Evolutionary conservation across 1,284 basidiomycete genomes (phyloP).

Genomic region (Boletus semigastroideus): DNA sequence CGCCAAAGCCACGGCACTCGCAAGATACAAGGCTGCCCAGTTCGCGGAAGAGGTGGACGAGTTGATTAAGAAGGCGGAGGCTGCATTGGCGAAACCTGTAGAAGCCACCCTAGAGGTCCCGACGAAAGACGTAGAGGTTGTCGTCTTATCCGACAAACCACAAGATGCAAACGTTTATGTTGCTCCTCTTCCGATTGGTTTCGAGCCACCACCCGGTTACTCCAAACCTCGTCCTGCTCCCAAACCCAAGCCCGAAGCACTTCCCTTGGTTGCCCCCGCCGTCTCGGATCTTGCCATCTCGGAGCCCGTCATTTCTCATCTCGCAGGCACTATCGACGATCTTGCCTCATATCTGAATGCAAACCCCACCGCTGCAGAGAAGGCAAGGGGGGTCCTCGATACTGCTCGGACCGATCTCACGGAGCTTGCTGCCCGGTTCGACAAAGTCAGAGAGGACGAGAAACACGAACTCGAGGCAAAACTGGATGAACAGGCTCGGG

Average conservation of each 20-base stretch:
- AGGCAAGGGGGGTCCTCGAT: slow-evolving; percentile 71
- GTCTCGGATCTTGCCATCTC: slow-evolving; percentile 72
- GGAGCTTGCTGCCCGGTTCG: slow-evolving; percentile 75
- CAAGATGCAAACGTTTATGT: slow-evolving; percentile 57
- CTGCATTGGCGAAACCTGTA: slow-evolving; percentile 50
- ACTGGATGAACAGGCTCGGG: slow-evolving; percentile 79
- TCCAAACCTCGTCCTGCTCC: slow-evolving; percentile 51
- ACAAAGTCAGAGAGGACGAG: slow-evolving; percentile 83
- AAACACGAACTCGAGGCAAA: slow-evolving; percentile 73
- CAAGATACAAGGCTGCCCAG: slow-evolving; percentile 49
- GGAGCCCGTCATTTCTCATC: slow-evolving; percentile 89
- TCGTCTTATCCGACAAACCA: slow-evolving; percentile 33
- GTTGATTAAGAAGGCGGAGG: slow-evolving; percentile 68
- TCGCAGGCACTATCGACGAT: slow-evolving; percentile 92
- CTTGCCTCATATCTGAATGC: slow-evolving; percentile 81
- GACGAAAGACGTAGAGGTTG: slow-evolving; percentile 21
- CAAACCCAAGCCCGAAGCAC: slow-evolving; percentile 41
- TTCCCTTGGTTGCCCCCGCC: slow-evolving; percentile 82
- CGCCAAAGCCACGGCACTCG: slow-evolving; percentile 43
- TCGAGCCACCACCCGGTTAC: slow-evolving; percentile 89
- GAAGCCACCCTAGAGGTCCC: slow-evolving; percentile 31
- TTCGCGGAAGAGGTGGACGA: slow-evolving; percentile 64
- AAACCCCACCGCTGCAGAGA: slow-evolving; percentile 66
- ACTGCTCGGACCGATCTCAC: slow-evolving; percentile 84
- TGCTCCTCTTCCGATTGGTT: slow-evolving; percentile 81